These are phyloP conservation scores for Exophiala sp. DNA, from an alignment of 2,329 filamentous ascomycete species.

Conservation along the genomic window DNA sequence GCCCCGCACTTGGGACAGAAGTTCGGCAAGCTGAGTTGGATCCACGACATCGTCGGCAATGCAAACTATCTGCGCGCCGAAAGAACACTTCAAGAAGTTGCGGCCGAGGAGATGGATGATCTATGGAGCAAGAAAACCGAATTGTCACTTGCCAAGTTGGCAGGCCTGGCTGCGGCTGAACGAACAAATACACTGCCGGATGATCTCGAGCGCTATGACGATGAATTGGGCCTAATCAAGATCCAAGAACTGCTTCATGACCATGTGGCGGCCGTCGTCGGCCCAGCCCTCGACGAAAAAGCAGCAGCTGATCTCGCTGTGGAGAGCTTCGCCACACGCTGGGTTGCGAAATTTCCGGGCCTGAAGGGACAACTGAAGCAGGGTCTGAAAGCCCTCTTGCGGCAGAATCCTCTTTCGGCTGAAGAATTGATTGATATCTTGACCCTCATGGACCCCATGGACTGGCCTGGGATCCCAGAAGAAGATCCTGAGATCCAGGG, in stretches of 20 bases:
- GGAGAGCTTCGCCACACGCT: conserved; percentile 55
- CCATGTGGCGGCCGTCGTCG: conserved; percentile 62
- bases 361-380: conserved; percentile 67
- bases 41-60: conserved; percentile 79
- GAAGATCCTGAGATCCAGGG: conserved; percentile 45
- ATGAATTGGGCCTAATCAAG: conserved; percentile 49
- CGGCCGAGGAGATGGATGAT: conserved; percentile 65
- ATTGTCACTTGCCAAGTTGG: conserved; percentile 79
- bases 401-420: conserved; percentile 59
- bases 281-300: conserved; percentile 68
- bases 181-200: conserved; percentile 44
- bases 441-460: conserved; percentile 63
- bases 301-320: conserved; percentile 69
- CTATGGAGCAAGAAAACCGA: conserved; percentile 93
- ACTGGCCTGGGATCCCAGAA: conserved; percentile 36
- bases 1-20: conserved; percentile 53
- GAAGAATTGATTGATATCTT: conserved; percentile 58
- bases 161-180: conserved; percentile 59
- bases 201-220: conserved; percentile 16
- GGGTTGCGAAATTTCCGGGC: conserved; percentile 55
- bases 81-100: conserved; percentile 63
- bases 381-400: conserved; percentile 62
- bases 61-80: conserved; percentile 69
- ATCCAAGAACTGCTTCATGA: conserved; percentile 74
- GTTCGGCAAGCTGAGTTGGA: conserved; percentile 74